Evolutionary conservation across 495 filamentous ascomycete genomes (phyloP).

Genomic region (Hypoxylon cercidicola): DNA sequence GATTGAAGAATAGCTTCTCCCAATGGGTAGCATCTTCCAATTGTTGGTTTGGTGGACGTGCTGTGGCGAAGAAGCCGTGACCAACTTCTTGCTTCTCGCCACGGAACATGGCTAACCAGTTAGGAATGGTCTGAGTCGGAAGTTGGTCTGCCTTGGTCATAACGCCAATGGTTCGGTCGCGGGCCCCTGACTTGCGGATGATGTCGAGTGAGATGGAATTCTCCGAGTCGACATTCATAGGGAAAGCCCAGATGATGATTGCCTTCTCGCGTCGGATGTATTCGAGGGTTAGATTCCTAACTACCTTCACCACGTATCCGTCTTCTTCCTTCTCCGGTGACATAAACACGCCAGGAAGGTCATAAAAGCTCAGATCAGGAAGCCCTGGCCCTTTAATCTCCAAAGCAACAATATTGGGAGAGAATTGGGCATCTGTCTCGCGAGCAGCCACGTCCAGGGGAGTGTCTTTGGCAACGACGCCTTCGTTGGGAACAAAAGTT

Average conservation of each 20-base stretch:
- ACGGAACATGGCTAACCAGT: slow-evolving; percentile 69
- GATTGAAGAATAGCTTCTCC: slow-evolving; percentile 69
- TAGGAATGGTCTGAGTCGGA: slow-evolving; percentile 55
- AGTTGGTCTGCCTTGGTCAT: slow-evolving; percentile 83
- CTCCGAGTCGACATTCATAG: slow-evolving; percentile 78
- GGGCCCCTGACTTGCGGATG: slow-evolving; percentile 67
- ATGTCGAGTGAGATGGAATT: slow-evolving; percentile 75
- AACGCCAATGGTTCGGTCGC: slow-evolving; percentile 74
- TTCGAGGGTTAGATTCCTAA: slow-evolving; percentile 72
- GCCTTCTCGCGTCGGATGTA: slow-evolving; percentile 73
- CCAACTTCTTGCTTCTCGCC: slow-evolving; percentile 66
- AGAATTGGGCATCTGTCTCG: slow-evolving; percentile 69
- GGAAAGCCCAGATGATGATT: slow-evolving; percentile 76
- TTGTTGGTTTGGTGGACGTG: slow-evolving; percentile 52
- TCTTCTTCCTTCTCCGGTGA: slow-evolving; percentile 69
- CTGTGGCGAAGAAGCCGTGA: slow-evolving; percentile 73
- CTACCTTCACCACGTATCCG: slow-evolving; percentile 70
- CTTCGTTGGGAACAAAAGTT: slow-evolving; percentile 60
- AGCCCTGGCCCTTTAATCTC: slow-evolving; percentile 76
- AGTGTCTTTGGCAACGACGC: slow-evolving; percentile 39
- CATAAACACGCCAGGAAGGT: slow-evolving; percentile 82
- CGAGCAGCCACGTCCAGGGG: slow-evolving; percentile 47
- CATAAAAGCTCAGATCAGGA: slow-evolving; percentile 79
- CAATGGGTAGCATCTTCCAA: slow-evolving; percentile 65
- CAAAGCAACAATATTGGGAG: slow-evolving; percentile 78